Evolutionary conservation across 1,284 basidiomycete genomes (phyloP), one percentile per base, ranked within the genome.

Genomic region (Coniferiporia weirii): DNA sequence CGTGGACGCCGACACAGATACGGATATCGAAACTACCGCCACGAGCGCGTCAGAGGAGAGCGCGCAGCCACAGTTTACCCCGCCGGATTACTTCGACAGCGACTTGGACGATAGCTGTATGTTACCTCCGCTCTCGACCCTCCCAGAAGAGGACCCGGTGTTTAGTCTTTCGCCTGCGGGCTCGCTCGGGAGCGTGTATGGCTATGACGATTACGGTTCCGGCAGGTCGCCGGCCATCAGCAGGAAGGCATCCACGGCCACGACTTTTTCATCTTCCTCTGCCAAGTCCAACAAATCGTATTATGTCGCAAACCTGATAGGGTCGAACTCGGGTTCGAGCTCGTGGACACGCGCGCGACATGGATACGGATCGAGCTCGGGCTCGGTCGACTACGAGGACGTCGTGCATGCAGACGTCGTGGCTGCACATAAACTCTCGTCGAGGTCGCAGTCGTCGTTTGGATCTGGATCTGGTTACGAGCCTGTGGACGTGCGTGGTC

Each of bases 61-160:
- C 22, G 12, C 43, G 17, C 43, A 43, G 3, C n/a, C n/a, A 43
- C 12, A 43, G 3, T 2, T 43, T 43, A 43, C 40, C 40, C 40
- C 40, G 51, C 22, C 5, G 17, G 32, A 48, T 13, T 43, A 43
- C 40, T 13, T 43, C 7, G 40, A 27, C 40, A 57, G n/a, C 15
- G n/a, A 7, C 17, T 36, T 43, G 40, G 59, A 61, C 32, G 49
- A 61, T 40, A 52, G 55, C 50, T 61, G 49, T 27, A 61, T 61
- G 54, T 51, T 61, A n/a, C 59, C 59, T 12, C 59, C 59, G 44
- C 55, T 61, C 32, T 60, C 58, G 5, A 61, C 59, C 4, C 54
- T 57, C 20, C 54, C 54, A 15, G 59, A 57, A 40, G 54, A 61
- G 20, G 59, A 61, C 43, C 55, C 59, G 1, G 54, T 56, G 17